Evolutionary conservation across 1,139 yeast genomes (phyloP).

Genomic region (Scheffersomyces cryptocercus): DNA sequence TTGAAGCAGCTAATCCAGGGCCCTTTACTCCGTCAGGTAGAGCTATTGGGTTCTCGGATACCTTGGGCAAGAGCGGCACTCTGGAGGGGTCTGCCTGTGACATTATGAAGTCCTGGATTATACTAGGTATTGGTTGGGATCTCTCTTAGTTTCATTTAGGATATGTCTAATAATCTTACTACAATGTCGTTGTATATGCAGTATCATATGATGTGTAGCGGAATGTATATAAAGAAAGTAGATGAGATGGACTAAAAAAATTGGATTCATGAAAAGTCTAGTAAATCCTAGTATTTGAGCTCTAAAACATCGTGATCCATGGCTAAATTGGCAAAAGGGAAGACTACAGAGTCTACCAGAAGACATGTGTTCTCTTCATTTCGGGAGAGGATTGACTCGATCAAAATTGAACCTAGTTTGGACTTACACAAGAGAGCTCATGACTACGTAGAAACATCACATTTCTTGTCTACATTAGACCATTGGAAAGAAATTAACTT

Average conservation of each 20-base stretch:
- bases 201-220: no score
- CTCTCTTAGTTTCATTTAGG: no score
- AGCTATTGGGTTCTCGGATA: constrained; percentile 34
- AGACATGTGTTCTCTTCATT: constrained; percentile 73
- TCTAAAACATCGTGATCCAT: constrained; percentile 8
- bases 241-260: constrained; percentile 12
- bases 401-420: constrained; percentile 82
- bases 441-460: constrained; percentile 74
- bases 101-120: background rate
- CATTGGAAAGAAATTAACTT: constrained; percentile 89
- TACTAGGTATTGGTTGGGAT: no score
- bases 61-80: constrained; percentile 31
- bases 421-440: constrained; percentile 64
- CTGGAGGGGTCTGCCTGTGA: background rate
- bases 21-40: constrained; percentile 7
- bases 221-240: background rate
- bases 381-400: constrained; percentile 77
- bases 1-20: constrained; percentile 1
- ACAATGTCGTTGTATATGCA: no score
- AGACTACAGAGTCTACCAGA: constrained; percentile 56
- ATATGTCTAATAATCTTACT: no score
- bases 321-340: constrained; percentile 16
- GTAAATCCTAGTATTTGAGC: constrained; percentile 1
- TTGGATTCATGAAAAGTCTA: background rate
- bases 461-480: constrained; percentile 73